These are phyloP conservation scores for Magnusiomyces tetraspermus DNA, from an alignment of 1,139 yeast species.

Conservation along the genomic window DNA sequence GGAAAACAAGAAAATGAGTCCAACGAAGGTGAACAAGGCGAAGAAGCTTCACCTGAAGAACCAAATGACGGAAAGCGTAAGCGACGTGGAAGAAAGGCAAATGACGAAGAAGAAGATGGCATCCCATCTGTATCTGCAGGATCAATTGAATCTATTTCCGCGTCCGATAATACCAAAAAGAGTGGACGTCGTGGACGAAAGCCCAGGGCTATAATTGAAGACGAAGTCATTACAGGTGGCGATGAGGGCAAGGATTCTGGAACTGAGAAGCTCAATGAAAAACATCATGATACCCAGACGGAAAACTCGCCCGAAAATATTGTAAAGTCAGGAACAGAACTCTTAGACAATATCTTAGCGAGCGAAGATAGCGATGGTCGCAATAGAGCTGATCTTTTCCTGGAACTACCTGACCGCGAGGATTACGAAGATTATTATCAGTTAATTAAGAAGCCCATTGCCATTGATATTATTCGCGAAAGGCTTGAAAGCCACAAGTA, in stretches of 20 bases:
- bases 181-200: background rate
- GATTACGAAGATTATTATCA: slow-evolving; percentile 82
- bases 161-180: background rate
- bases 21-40: slow-evolving; percentile 6
- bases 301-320: background rate
- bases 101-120: slow-evolving; percentile 3
- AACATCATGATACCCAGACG: background rate
- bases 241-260: slow-evolving; percentile 4
- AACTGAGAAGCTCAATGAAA: background rate
- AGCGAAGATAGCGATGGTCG: slow-evolving; percentile 27
- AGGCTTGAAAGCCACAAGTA: slow-evolving; percentile 48
- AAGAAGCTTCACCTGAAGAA: slow-evolving; percentile 13
- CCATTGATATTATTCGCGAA: slow-evolving; percentile 58
- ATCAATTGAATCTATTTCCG: background rate
- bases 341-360: slow-evolving; percentile 8
- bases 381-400: slow-evolving; percentile 34
- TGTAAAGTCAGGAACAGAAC: slow-evolving; percentile 1
- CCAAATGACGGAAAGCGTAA: slow-evolving; percentile 18
- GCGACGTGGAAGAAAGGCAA: slow-evolving; percentile 9
- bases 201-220: background rate
- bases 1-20: no score
- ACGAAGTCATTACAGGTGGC: slow-evolving; percentile 14
- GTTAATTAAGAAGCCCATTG: slow-evolving; percentile 71
- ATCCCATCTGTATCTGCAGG: background rate
- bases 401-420: slow-evolving; percentile 48